Evolutionary conservation across 116 monocot genomes (phyloP).

Genomic region (Thalassia testudinum): DNA sequence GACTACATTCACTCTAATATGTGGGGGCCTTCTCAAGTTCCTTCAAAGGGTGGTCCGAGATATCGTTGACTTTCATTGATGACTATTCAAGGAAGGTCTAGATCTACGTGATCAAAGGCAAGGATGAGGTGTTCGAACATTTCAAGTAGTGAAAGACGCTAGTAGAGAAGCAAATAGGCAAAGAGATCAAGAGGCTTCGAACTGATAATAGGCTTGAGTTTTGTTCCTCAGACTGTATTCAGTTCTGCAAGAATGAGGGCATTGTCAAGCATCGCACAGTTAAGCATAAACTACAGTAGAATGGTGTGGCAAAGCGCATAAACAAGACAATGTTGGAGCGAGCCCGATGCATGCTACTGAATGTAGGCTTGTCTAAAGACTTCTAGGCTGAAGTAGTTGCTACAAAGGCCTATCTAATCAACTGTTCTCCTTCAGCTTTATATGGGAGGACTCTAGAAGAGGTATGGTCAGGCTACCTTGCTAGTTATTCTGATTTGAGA

Average conservation of each 20-base stretch:
- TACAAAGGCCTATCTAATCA: background rate
- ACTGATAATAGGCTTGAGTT: constrained; percentile 11
- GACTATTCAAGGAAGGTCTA: constrained; percentile 10
- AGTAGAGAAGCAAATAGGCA: constrained; percentile 2
- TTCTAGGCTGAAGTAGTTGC: constrained; percentile 6
- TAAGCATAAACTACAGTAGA: constrained; percentile 6
- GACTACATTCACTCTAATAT: constrained; percentile 16
- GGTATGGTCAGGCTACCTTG: constrained; percentile 4
- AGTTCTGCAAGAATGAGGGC: constrained; percentile 9
- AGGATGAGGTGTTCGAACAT: constrained; percentile 4
- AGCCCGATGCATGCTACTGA: constrained; percentile 3
- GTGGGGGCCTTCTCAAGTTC: constrained; percentile 5
- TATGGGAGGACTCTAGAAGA: constrained; percentile 1
- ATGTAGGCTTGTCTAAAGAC: background rate
- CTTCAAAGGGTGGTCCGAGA: constrained; percentile 3
- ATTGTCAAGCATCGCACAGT: constrained; percentile 7
- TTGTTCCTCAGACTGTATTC: constrained; percentile 6
- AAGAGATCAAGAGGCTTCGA: constrained; percentile 8
- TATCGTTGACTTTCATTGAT: constrained; percentile 17
- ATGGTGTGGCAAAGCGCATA: constrained; percentile 3
- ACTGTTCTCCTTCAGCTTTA: constrained; percentile 1
- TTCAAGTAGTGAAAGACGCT: constrained; percentile 10
- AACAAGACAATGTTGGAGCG: background rate
- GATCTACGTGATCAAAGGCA: constrained; percentile 1
- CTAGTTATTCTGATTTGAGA: constrained; percentile 5